Base-by-base conservation (phyloP, 306 rosid species). In the Rubus parviflorus region DNA sequence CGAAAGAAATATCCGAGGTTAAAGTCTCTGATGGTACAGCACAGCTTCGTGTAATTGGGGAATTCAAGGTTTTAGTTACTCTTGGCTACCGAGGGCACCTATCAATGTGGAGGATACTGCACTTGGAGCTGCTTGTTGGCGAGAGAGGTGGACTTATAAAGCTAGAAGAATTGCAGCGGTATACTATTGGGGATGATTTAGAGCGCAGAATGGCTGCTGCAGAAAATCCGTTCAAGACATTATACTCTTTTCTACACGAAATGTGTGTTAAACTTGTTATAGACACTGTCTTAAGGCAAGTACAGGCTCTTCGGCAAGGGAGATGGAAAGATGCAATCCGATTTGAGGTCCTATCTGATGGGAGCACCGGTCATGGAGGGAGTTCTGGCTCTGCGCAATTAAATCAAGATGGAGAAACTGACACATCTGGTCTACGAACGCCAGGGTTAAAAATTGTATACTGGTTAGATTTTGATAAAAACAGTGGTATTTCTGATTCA, bases 321-420 rank as follows among this genome's bases (percentile, higher is more conserved):
- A 88, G 98, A 85, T 96, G 99, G 99, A 91, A 85, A 88, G 99
- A 96, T 80, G 92, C 93, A 71, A 96, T 96, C 85, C 92, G 93
- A 77, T 89, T 91, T 89, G 99, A 96, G 81, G 85, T 89, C 83
- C 87, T 92, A 70, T 69, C 99, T 56, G 98, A 96, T 38, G 85
- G 96, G 57, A 83, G 80, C 65, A 73, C 62, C 3, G 82, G 91
- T 74, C 94, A 89, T 62, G 92, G 89, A 17, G 91, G 90, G n/a
- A 83, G 87, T 80, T 77, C 93, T 63, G 78, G 89, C 68, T 81
- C 97, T 45, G 72, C 79, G 19, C 99, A 88, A 86, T 54, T 76
- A 79, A 96, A 89, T 75, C 90, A 85, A 77, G 98, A 93, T 71
- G 96, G 88, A 74, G 99, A 92, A 87, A 83, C 94, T 17, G 98